Evolutionary conservation across 2,329 filamentous ascomycete genomes (phyloP).

Genomic region (Sarocladium oryzae): DNA sequence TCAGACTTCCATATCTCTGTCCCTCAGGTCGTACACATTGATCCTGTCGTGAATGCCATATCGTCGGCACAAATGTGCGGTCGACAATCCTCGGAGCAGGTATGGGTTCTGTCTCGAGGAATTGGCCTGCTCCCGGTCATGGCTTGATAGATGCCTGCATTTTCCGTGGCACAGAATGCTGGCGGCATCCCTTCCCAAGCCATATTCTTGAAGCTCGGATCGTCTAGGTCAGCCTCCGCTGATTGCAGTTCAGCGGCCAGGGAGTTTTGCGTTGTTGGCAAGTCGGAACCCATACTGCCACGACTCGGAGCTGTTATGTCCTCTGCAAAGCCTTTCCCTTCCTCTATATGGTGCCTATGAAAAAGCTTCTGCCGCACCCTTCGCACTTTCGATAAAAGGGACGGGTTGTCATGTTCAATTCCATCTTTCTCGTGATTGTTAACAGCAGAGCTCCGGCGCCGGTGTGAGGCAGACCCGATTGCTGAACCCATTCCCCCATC

Average conservation of each 20-base stretch:
- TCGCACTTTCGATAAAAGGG: neutral
- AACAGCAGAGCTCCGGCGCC: neutral
- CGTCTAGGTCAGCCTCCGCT: neutral
- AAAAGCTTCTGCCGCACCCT: neutral
- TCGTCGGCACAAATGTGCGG: slow-evolving; percentile 3
- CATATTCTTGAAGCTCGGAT: neutral
- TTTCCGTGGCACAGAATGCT: neutral
- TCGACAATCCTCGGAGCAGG: slow-evolving; percentile 4
- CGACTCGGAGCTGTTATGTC: neutral
- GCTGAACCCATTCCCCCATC: neutral
- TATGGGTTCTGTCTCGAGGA: neutral
- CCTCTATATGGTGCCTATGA: neutral
- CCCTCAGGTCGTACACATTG: neutral
- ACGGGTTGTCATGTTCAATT: neutral
- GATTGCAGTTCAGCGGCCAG: neutral
- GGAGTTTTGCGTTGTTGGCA: neutral
- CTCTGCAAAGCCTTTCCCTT: neutral
- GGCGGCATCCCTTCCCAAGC: neutral
- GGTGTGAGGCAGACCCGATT: neutral
- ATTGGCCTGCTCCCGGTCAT: neutral
- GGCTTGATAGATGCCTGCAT: neutral
- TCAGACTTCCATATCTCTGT: too few relatives aligned
- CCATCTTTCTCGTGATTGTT: neutral
- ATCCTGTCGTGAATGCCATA: neutral
- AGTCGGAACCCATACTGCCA: neutral